These are phyloP conservation scores for Malania oleifera DNA, from an alignment of 164 flowering plant species.

Conservation along the genomic window DNA sequence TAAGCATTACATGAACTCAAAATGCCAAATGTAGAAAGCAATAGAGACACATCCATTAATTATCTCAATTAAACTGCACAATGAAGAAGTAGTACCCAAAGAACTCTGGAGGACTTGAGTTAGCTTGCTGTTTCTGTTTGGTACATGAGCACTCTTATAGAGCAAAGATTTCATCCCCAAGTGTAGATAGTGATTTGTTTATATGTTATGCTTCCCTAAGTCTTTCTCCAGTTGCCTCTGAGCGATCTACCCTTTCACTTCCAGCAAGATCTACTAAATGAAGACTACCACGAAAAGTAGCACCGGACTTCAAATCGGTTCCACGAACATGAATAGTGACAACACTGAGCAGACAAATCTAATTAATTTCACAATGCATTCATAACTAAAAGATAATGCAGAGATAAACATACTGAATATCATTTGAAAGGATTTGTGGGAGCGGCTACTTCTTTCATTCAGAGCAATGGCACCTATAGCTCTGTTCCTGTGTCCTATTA, in stretches of 20 bases:
- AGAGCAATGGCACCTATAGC: conserved; percentile 53
- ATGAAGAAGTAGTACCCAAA: conserved; percentile 45
- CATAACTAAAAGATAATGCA: neutral
- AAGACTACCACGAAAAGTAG: conserved; percentile 42
- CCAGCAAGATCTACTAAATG: conserved; percentile 79
- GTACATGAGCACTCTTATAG: conserved; percentile 83
- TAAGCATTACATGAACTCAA: neutral
- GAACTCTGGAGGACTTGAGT: conserved; percentile 96
- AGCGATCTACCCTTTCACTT: conserved; percentile 79
- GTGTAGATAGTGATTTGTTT: conserved; percentile 91
- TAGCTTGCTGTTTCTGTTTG: conserved; percentile 94
- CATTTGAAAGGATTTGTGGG: conserved; percentile 47
- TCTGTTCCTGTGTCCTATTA: conserved; percentile 66
- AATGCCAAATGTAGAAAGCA: neutral
- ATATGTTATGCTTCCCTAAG: conserved; percentile 92
- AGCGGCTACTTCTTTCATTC: conserved; percentile 72
- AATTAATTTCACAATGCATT: conserved; percentile 6
- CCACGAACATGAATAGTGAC: conserved; percentile 72
- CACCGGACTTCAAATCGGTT: conserved; percentile 57
- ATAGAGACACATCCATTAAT: neutral
- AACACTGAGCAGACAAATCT: conserved; percentile 27
- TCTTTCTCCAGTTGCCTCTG: conserved; percentile 72
- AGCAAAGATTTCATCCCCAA: conserved; percentile 93
- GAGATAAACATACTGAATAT: neutral
- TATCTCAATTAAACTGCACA: neutral